Evolutionary conservation across 2,329 filamentous ascomycete genomes (phyloP), one percentile per base, ranked within the genome.

Genomic region (Drechslera avenae): DNA sequence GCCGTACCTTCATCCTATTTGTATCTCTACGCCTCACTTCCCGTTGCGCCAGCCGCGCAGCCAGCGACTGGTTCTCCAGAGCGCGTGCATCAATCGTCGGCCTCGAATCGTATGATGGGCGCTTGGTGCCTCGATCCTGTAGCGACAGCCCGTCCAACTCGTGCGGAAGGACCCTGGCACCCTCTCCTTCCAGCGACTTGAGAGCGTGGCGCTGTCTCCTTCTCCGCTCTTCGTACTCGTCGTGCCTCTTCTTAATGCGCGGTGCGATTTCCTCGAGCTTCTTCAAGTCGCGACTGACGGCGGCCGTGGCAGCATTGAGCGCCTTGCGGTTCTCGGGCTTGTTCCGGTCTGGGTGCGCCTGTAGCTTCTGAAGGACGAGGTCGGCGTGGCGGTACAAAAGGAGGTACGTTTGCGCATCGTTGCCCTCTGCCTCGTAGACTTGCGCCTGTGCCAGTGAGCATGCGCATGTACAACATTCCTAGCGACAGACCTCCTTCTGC

Each of bases 351-450:
- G 93, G 91, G 63, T 97, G 94, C 1, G 78, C 81, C 0, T 84
- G 81, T 7, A 99, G 79, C 46, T 88, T 82, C 5, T 90, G 83
- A 21, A 96, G 78, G 18, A 96, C 84, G n/a, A 99, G 85, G 45
- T 87, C 82, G 8, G 91, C 91, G 75, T 96, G 91, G 62, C 94
- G 86, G 70, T 94, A 90, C n/a, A 96, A 83, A 52, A 97, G 85
- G 46, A 97, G 83, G 73, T 96, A 99, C 4, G 93, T 90, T 68
- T 94, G 88, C 63, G 91, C 85, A 58, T 91, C 85, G 74, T 97
- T 92, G 65, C 88, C 87, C 73, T 97, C 93, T 34, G 83, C 83
- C 65, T 94, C 83, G 69, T 96, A 96, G 63, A 93, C 90, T 43
- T 85, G 81, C 16, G 91, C 92, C 90, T 97, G 67, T 10, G 46